Base-by-base conservation (phyloP, 1,139 yeast genomes). In the Meyerozyma carpophila region DNA sequence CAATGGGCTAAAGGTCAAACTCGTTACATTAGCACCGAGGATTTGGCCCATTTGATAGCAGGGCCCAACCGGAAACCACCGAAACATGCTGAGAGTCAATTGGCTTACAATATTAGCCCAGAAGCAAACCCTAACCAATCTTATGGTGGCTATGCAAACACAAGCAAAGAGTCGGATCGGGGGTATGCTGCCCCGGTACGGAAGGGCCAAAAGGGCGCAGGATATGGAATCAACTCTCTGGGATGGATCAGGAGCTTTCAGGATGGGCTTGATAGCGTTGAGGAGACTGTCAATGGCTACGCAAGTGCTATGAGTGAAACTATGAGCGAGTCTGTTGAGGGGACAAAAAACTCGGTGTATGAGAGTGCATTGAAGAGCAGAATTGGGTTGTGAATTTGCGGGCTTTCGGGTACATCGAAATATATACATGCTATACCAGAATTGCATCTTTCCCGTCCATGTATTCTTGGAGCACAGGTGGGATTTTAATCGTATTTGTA, bases 1-100 rank as follows among this genome's bases (percentile, higher is more conserved):
- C 94, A 84, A 63, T 87, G 97, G 95, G 89, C 94, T 9, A 81
- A 84, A 52, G 96, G 96, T 5, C 70, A 60, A 43, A 75, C 83
- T 1, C 79, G 77, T 36, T 73, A 75, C 47, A 74, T 84, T 13
- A 69, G 81, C 3, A 63, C 76, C 29, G 73, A 75, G 1, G 96
- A 88, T 49, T 65, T 85, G 48, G 74, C 79, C 39, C 45, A 53
- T n/a, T 56, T 84, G 40, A 68, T 85, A 32, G 81, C 81, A 8
- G 89, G 90, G 0, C 81, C 79, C 1, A 76, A 73, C 45, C 70
- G 88, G 54, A 73, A 77, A 24, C 65, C 71, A 0, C 65, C 82
- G 1, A 81, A 77, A 48, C 71, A 72, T 44, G 68, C 70, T 26
- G 93, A 84, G 52, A 74, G 81, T 47, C 66, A 61, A 29, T 60